Percentiles rank a stretch among this genome's conserved stretches.
Conservation (phyloP, 2,329 filamentous ascomycete genomes). For the Penicillium oxalicum region DNA sequence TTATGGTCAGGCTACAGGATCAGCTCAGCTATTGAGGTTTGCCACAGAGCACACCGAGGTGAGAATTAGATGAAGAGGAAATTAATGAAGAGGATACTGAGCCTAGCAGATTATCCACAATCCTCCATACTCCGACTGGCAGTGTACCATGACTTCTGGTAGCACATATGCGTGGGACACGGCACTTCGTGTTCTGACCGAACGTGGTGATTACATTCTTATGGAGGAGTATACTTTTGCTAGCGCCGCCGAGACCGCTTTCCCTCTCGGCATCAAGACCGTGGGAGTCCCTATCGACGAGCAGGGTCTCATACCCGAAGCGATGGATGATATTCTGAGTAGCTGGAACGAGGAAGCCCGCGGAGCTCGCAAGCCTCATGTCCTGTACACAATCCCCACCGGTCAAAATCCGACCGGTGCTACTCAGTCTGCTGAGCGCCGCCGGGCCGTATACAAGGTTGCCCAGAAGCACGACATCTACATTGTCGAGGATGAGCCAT, state of each 20-base stretch:
- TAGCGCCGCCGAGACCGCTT: slow-evolving; percentile 62
- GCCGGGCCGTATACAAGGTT: slow-evolving; percentile 67
- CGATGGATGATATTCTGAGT: slow-evolving; percentile 57
- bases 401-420: slow-evolving; percentile 90
- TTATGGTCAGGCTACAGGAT: slow-evolving; percentile 81
- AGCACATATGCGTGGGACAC: slow-evolving; percentile 84
- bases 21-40: slow-evolving; percentile 81
- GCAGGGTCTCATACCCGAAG: slow-evolving; percentile 57
- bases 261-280: slow-evolving; percentile 57
- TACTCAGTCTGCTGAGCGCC: slow-evolving; percentile 63
- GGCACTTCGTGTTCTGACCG: slow-evolving; percentile 72
- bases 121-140: slow-evolving; percentile 88
- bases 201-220: slow-evolving; percentile 68
- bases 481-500: slow-evolving; percentile 89
- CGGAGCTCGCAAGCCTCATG: slow-evolving; percentile 57
- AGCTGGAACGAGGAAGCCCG: slow-evolving; percentile 57
- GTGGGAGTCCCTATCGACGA: slow-evolving; percentile 60
- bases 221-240: slow-evolving; percentile 91
- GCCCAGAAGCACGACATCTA: slow-evolving; percentile 78
- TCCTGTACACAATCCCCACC: slow-evolving; percentile 68
- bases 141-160: slow-evolving; percentile 73
- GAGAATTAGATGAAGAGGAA: not conserved
- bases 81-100: slow-evolving; percentile 6
- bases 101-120: slow-evolving; percentile 60
- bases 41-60: slow-evolving; percentile 89